phyloP scores from a whole-genome alignment of 495 filamentous ascomycete genomes.

The Penicillium paxilli region DNA sequence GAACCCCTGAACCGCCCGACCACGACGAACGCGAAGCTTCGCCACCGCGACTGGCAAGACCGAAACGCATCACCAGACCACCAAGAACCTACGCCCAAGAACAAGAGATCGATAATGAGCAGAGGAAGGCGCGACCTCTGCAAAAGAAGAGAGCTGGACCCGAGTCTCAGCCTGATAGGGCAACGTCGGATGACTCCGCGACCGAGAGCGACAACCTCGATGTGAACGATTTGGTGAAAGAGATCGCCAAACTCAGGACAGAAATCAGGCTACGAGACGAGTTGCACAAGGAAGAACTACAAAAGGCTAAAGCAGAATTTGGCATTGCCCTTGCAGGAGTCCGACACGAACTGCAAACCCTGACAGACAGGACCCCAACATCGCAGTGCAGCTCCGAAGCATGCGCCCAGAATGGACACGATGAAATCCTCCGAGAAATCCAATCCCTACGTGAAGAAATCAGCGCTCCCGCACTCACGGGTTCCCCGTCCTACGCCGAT shows the following conservation, averaged over 20 bases:
- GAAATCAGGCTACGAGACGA: conserved; percentile 23
- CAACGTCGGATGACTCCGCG: conserved; percentile 9
- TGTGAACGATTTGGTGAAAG: conserved; percentile 7
- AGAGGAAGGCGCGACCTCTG: conserved; percentile 11
- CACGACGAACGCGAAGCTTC: conserved; percentile 22
- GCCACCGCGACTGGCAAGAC: conserved; percentile 16
- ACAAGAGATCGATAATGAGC: conserved; percentile 14
- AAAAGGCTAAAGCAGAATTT: conserved; percentile 21
- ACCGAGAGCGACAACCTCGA: conserved; percentile 21
- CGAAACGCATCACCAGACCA: conserved; percentile 14
- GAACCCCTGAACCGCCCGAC: conserved; percentile 30
- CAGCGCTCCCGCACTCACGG: conserved; percentile 3
- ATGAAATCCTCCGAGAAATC: conserved; percentile 21
- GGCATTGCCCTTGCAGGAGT: conserved; percentile 14
- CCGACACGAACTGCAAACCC: conserved; percentile 15
- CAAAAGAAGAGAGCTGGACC: conserved; percentile 10
- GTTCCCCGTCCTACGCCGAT: conserved; percentile 21
- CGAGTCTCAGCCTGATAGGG: conserved; percentile 12
- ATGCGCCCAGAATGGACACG: conserved; percentile 10
- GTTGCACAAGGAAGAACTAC: conserved; percentile 20
- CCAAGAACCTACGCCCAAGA: conserved; percentile 9
- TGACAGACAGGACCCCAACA: conserved; percentile 10
- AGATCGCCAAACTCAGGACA: conserved; percentile 22
- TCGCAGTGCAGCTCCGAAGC: conserved; percentile 10
- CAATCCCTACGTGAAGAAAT: conserved; percentile 17